These are phyloP conservation scores for Casuarina equisetifolia DNA, from an alignment of 306 rosid species.

Conservation along the genomic window DNA sequence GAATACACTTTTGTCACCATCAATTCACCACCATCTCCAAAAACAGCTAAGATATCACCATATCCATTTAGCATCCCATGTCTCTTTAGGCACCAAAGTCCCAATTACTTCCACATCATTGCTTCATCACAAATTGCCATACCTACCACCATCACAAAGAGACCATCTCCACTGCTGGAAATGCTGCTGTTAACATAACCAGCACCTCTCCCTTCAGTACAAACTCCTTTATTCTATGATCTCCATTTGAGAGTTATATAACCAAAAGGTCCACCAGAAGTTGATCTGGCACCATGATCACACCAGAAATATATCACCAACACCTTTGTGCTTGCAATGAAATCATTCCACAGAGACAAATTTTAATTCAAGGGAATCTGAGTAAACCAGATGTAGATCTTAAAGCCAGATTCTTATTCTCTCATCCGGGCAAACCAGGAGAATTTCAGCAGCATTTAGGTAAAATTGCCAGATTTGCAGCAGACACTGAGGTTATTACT, in stretches of 20 bases:
- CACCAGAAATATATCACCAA: background rate
- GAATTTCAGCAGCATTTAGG: background rate
- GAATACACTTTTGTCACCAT: background rate
- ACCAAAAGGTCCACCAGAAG: background rate
- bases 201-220: background rate
- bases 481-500: background rate
- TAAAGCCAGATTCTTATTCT: too few species aligned
- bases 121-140: background rate
- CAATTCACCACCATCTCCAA: background rate
- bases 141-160: background rate
- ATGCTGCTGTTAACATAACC: background rate
- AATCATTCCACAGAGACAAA: background rate
- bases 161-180: background rate
- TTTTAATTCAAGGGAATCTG: too few species aligned
- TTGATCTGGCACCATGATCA: background rate
- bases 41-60: background rate
- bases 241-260: background rate
- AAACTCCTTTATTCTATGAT: background rate
- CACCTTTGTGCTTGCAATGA: background rate
- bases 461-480: background rate
- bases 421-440: background rate
- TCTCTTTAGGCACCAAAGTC: background rate
- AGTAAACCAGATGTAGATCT: background rate
- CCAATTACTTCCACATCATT: background rate
- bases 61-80: background rate